Base-by-base conservation (phyloP, 345 rosid genomes). In the Barbarea vulgaris region DNA sequence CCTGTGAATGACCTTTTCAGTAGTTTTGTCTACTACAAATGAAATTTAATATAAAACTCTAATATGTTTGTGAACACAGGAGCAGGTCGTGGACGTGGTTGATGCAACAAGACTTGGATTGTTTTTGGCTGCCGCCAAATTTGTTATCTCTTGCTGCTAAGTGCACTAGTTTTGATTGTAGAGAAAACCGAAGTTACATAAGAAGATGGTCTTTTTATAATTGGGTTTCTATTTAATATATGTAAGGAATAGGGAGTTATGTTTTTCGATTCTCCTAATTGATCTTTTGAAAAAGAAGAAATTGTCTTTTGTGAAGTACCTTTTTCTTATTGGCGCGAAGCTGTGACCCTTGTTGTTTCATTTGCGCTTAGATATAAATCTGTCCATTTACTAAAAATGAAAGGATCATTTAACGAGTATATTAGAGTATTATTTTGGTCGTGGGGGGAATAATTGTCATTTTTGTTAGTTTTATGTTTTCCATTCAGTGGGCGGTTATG, bases 71-170 rank as follows among this genome's bases (percentile, higher is more conserved):
- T 36, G 50, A 15, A 46, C 34, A 63, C 72, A 77, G 80, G 80
- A 41, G 57, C 79, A 34, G 80, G 76, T 36, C 80, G 80, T 56
- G 80, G 76, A 6, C 76, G 80, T 25, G 80, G 80, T 70, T 77
- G 67, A 77, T 60, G 56, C 53, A 57, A 47, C 59, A n/a, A n/a
- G 55, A 63, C 9, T 15, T 13, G 11, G 3, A 17, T 37, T 36
- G 41, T 50, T 50, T 57, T n/a, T 59, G 4, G 17, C 57, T 58
- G 34, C 31, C 55, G 15, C 57, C 62, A 72, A 36, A n/a, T n/a
- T n/a, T n/a, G n/a, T n/a, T n/a, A n/a, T 33, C 64, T 10, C 19
- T 18, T 19, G 28, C 19, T 31, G 57, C 55, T 69, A 34, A 51
- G n/a, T 54, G 18, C 65, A 58, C 37, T 36, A 61, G 67, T 71